These are phyloP conservation scores for Pelargonium fulgidum DNA, from an alignment of 441 rosid genomes.

Conservation along the genomic window DNA sequence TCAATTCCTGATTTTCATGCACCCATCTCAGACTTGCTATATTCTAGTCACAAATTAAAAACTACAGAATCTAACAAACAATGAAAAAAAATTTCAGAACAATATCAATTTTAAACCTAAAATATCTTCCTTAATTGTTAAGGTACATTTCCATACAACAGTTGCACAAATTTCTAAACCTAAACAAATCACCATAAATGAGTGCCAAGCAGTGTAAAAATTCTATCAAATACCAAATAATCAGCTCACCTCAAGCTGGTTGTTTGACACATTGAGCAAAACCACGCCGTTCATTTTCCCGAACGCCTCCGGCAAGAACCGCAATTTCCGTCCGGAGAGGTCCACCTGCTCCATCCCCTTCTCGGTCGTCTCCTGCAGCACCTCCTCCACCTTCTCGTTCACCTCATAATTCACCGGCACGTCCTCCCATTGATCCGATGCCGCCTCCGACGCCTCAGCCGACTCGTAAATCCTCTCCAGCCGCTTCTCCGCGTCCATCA, in stretches of 20 bases:
- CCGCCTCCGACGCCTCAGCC: constrained; percentile 23
- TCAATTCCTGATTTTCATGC: not conserved
- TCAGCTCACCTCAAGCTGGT: constrained; percentile 60
- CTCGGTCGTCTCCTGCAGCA: constrained; percentile 47
- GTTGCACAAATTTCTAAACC: too few relatives aligned
- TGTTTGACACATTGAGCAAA: constrained; percentile 56
- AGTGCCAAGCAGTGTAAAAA: too few relatives aligned
- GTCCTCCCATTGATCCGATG: constrained; percentile 25
- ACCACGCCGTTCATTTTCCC: constrained; percentile 57
- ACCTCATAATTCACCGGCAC: constrained; percentile 16
- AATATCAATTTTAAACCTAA: too few relatives aligned
- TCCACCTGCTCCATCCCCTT: constrained; percentile 49
- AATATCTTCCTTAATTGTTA: too few relatives aligned
- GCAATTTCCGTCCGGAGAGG: constrained; percentile 49
- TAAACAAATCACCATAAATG: too few relatives aligned
- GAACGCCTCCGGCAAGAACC: constrained; percentile 69
- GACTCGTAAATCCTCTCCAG: constrained; percentile 63
- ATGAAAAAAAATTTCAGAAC: too few relatives aligned
- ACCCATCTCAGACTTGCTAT: too few relatives aligned
- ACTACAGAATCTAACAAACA: too few relatives aligned
- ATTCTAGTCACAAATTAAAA: too few relatives aligned
- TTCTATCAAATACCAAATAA: not conserved
- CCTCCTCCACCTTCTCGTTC: constrained; percentile 51
- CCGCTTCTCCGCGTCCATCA: constrained; percentile 67
- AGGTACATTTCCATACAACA: too few relatives aligned